A percentile compares a stretch with the other conserved stretches of the same genome.
phyloP scores from a whole-genome alignment of 192 early-diverging fungal genomes.

The Coemansia sp. region DNA sequence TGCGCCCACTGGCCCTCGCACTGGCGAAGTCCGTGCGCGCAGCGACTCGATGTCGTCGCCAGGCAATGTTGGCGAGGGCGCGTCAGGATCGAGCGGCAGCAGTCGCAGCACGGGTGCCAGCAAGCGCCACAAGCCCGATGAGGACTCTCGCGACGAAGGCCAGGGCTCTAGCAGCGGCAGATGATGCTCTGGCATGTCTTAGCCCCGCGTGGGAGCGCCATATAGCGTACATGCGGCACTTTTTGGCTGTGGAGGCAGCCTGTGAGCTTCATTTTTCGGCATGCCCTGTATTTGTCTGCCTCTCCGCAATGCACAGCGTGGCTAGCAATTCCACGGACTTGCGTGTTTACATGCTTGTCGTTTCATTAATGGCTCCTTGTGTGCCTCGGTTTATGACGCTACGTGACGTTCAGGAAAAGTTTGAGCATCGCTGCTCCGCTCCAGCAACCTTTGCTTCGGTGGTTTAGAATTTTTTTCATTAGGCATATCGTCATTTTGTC shows the following conservation, averaged over 20 bases:
- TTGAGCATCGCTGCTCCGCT: not conserved
- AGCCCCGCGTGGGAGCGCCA: not conserved
- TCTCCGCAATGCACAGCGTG: not conserved
- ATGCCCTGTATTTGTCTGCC: not conserved
- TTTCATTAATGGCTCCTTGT: not conserved
- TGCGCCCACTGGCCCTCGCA: conserved; percentile 2
- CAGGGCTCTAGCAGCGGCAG: not conserved
- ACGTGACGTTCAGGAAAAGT: not conserved
- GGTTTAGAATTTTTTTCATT: not conserved
- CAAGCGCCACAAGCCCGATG: conserved; percentile 27
- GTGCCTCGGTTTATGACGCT: not conserved
- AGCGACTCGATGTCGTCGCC: conserved; percentile 5
- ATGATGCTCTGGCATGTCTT: not conserved
- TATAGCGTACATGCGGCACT: not conserved
- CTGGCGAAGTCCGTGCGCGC: conserved; percentile 22
- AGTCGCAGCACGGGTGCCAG: conserved; percentile 1
- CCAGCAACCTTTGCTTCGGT: not conserved
- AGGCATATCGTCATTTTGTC: not conserved
- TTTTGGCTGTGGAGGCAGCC: not conserved
- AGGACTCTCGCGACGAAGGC: not conserved
- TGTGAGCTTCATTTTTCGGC: too few species aligned
- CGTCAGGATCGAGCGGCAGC: not conserved
- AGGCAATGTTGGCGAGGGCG: not conserved
- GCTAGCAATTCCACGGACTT: not conserved
- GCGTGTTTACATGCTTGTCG: not conserved